Base-by-base conservation (phyloP, 164 flowering plant species). In the Aristolochia californica region DNA sequence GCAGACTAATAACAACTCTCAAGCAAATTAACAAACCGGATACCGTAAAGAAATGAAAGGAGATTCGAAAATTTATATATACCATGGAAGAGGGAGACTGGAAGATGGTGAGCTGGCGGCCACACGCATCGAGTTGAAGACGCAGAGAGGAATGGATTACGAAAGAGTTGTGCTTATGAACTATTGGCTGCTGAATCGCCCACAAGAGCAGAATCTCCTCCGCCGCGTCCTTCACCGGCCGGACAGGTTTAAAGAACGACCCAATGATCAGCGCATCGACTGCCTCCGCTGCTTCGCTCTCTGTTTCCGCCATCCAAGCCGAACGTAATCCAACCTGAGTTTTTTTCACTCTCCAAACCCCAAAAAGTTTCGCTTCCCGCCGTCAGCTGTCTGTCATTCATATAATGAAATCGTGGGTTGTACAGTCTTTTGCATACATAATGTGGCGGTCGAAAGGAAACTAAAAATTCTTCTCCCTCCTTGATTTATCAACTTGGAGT, bases 1-100 rank as follows among this genome's bases (percentile, higher is more conserved):
- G 34, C 43, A 25, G 57, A 13, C 17, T 14, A 30, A 17, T 21
- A 38, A 54, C 10, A 8, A 1, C 14, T 17, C 30, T 3, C 55
- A 3, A 8, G 26, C 5, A 52, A 24, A 14, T 52, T 27, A 52
- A 52, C 17, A 13, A 16, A 8, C 14, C 12, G 9, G 5, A 21
- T 5, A 38, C 26, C 22, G n/a, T 13, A 38, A 13, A 38, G 58
- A 15, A 57, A 7, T 25, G 56, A 20, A 13, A 14, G 38, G 22
- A 43, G 18, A 25, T 34, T 20, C 49, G 18, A 8, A 21, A 4
- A 16, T 1, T 47, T n/a, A 47, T 17, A 23, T 22, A n/a, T 69
- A 82, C 87, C 84, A 87, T 65, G 26, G 88, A 87, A 43, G 93
- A 90, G 49, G 95, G 97, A 45, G 95, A 87, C 63, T 90, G 97